Evolutionary conservation across 2,329 filamentous ascomycete species (phyloP).

Genomic region (Fusarium sp.): DNA sequence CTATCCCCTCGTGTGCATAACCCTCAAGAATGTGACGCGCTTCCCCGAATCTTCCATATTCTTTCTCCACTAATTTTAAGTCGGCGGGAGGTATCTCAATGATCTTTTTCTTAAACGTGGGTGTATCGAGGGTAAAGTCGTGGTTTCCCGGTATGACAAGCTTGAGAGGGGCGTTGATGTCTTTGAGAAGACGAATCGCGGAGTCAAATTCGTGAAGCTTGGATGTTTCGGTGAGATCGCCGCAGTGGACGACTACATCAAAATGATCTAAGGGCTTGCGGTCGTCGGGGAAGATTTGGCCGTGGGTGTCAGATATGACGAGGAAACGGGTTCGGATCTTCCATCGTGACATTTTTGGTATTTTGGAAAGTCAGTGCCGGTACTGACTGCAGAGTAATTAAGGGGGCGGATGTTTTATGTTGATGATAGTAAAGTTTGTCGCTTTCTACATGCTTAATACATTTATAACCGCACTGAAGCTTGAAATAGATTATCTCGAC

Average conservation of each 20-base stretch:
- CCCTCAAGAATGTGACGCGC: slow-evolving; percentile 45
- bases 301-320: slow-evolving; percentile 27
- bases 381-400: too few species aligned
- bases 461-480: too few species aligned
- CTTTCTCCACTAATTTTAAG: slow-evolving; percentile 5
- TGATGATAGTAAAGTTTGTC: too few species aligned
- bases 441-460: too few species aligned
- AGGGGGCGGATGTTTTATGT: too few species aligned
- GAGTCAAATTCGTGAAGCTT: slow-evolving; percentile 56
- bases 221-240: slow-evolving; percentile 60
- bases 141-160: slow-evolving; percentile 64
- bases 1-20: slow-evolving; percentile 47
- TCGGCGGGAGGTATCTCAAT: neutral
- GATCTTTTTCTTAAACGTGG: slow-evolving; percentile 50
- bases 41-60: slow-evolving; percentile 55
- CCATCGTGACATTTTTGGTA: neutral
- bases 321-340: slow-evolving; percentile 20
- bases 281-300: neutral
- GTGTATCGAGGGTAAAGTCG: slow-evolving; percentile 58
- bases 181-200: slow-evolving; percentile 54
- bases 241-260: slow-evolving; percentile 62
- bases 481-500: too few species aligned
- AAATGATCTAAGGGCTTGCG: neutral
- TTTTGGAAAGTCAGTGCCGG: neutral
- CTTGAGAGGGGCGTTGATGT: slow-evolving; percentile 59